Conservation (phyloP, 176 grass and related monocot species). For the Phragmites australis region DNA sequence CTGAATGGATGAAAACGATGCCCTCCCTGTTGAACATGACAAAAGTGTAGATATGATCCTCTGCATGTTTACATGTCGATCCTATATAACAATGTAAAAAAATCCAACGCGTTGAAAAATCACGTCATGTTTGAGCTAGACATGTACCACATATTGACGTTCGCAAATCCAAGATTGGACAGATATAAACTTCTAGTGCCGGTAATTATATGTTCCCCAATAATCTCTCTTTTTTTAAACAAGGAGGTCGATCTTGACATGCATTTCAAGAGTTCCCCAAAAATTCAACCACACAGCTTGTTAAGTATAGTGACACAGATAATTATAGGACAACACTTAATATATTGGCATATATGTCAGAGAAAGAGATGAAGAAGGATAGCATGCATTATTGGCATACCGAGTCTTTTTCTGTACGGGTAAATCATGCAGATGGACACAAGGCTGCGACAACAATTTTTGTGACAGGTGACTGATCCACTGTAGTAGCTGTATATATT, state of each 20-base stretch:
- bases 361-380: too few species aligned
- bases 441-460: neutral
- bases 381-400: too few species aligned
- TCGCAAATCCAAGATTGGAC: neutral
- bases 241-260: too few species aligned
- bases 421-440: neutral
- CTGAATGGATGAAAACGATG: constrained; percentile 27
- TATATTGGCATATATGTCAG: too few species aligned
- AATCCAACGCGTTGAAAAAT: neutral
- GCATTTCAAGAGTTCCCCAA: too few species aligned
- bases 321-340: too few species aligned
- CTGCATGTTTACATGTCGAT: neutral
- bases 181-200: neutral
- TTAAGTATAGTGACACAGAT: too few species aligned
- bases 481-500: neutral
- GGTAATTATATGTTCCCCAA: neutral
- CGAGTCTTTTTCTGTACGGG: neutral
- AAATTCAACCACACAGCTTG: too few species aligned
- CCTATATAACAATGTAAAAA: neutral
- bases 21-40: neutral
- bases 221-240: neutral
- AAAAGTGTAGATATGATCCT: neutral
- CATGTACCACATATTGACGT: neutral
- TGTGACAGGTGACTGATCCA: neutral
- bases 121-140: neutral